Conservation (phyloP, 495 filamentous ascomycete species). For the Rostrohypoxylon terebratum region DNA sequence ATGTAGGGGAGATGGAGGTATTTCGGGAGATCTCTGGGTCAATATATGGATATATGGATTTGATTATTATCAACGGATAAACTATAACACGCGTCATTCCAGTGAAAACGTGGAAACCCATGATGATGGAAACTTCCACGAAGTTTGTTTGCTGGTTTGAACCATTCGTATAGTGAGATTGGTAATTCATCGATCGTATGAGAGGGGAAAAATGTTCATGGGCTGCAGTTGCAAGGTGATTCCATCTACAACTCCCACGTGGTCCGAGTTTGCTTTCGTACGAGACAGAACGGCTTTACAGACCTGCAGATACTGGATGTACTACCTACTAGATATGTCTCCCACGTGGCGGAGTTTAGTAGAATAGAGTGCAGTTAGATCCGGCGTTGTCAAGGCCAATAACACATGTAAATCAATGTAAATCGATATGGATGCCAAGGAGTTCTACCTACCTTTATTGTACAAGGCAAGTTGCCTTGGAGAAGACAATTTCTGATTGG, state of each 20-base stretch:
- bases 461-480: neutral
- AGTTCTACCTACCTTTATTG: neutral
- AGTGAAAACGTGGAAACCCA: neutral
- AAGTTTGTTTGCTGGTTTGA: slow-evolving; percentile 9
- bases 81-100: neutral
- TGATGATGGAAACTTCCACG: neutral
- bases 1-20: neutral
- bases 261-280: slow-evolving; percentile 4
- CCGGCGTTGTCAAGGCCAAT: neutral
- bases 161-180: neutral
- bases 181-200: neutral
- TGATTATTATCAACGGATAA: neutral
- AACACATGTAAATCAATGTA: neutral
- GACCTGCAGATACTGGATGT: neutral
- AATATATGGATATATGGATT: neutral
- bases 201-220: neutral
- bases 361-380: slow-evolving; percentile 1
- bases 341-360: slow-evolving; percentile 12
- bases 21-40: neutral
- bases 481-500: slow-evolving; percentile 12
- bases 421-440: neutral
- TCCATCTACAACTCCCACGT: slow-evolving; percentile 7
- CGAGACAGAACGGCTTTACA: neutral
- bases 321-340: neutral
- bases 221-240: neutral